A percentile compares a stretch with the other conserved stretches of the same genome.
Evolutionary conservation across 176 grass and related monocot genomes (phyloP).

Genomic region (Carex scoparia): DNA sequence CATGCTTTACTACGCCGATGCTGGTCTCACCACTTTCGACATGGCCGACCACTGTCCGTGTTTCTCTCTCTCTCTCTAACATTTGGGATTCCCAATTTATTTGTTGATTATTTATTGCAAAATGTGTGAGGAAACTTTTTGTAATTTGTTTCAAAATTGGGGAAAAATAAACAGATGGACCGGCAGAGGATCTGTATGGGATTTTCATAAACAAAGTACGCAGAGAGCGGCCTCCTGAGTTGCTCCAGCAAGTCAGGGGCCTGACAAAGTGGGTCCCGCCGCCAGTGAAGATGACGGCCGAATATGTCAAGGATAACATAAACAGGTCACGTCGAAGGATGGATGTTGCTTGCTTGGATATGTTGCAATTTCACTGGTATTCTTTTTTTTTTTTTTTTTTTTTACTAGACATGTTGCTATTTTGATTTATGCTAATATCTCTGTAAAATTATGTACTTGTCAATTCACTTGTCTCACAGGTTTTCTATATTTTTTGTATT

Average conservation of each 20-base stretch:
- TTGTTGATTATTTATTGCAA: background rate
- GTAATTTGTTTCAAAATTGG: background rate
- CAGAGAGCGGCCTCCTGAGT: slow-evolving; percentile 63
- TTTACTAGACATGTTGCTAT: slow-evolving; percentile 65
- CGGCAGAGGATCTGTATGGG: slow-evolving; percentile 89
- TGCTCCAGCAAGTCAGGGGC: slow-evolving; percentile 71
- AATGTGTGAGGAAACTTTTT: background rate
- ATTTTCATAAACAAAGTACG: slow-evolving; percentile 79
- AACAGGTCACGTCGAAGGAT: slow-evolving; percentile 79
- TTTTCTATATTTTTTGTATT: background rate
- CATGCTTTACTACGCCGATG: slow-evolving; percentile 77
- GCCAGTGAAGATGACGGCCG: slow-evolving; percentile 84
- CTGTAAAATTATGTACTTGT: background rate
- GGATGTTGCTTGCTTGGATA: slow-evolving; percentile 78
- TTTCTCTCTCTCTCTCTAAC: background rate
- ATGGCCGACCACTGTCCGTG: slow-evolving; percentile 82
- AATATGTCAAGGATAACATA: slow-evolving; percentile 69
- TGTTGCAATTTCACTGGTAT: slow-evolving; percentile 97
- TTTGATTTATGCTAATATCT: slow-evolving; percentile 3
- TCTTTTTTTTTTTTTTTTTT: background rate
- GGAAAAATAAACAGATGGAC: slow-evolving; percentile 54
- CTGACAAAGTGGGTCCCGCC: slow-evolving; percentile 93
- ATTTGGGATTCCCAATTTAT: background rate
- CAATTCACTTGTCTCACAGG: background rate
- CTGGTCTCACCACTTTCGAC: slow-evolving; percentile 86